Evolutionary conservation across 371 early-diverging fungal genomes (phyloP).

Genomic region (Chytridium lagenaria): DNA sequence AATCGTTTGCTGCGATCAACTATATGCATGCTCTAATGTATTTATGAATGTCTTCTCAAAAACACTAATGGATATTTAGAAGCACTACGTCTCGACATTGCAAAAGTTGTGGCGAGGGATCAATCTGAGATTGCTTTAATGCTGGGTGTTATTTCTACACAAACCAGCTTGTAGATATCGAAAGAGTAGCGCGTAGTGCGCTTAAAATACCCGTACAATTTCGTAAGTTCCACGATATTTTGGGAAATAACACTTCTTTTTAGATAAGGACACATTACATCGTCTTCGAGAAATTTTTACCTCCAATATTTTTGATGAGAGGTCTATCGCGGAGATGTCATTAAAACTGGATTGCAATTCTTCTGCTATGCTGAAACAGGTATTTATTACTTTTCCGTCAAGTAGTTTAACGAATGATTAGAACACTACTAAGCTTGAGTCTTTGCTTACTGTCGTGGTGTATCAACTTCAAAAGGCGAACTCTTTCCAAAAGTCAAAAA

Average conservation of each 20-base stretch:
- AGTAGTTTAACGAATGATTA: neutral
- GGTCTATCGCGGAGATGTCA: conserved; percentile 33
- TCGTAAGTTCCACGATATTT: conserved; percentile 6
- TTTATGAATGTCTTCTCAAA: too few species aligned
- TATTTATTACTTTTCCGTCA: neutral
- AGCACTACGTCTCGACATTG: conserved; percentile 29
- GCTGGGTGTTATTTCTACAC: conserved; percentile 44
- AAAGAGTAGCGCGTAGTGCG: conserved; percentile 23
- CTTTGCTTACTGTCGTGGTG: conserved; percentile 33
- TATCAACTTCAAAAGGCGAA: conserved; percentile 41
- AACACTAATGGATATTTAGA: too few species aligned
- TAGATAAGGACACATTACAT: conserved; percentile 30
- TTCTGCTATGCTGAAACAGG: neutral
- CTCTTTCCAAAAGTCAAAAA: conserved; percentile 24
- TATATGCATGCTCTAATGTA: conserved; percentile 2
- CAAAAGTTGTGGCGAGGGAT: conserved; percentile 23
- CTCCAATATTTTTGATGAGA: conserved; percentile 30
- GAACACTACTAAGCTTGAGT: neutral
- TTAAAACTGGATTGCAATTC: conserved; percentile 4
- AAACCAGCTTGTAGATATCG: conserved; percentile 41
- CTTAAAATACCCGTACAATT: conserved; percentile 29
- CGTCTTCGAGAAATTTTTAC: conserved; percentile 34
- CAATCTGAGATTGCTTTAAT: conserved; percentile 45
- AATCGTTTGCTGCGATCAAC: conserved; percentile 24
- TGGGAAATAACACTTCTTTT: neutral